These are phyloP conservation scores for Penicillium sp. DNA, from an alignment of 2,329 filamentous ascomycete genomes.

Conservation along the genomic window DNA sequence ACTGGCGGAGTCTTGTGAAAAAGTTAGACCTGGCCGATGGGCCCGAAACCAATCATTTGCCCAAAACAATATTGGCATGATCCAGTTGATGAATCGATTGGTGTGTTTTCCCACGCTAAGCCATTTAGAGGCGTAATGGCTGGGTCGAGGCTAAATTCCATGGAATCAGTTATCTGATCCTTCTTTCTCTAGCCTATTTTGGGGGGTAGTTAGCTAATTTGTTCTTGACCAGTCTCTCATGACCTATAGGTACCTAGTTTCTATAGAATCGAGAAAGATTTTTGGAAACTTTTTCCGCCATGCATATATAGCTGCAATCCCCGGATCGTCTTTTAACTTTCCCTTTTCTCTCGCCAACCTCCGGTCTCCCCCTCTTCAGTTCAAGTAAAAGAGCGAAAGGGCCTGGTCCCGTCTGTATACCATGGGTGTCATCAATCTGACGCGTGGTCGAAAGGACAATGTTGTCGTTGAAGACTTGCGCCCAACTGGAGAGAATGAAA, in stretches of 20 bases:
- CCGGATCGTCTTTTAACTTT: neutral
- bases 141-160: neutral
- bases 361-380: neutral
- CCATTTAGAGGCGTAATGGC: neutral
- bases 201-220: neutral
- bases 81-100: neutral
- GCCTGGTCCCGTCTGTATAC: neutral
- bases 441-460: conserved; percentile 2
- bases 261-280: neutral
- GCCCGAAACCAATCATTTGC: neutral
- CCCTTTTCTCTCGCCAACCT: neutral
- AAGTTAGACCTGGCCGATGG: neutral
- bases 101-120: too few relatives aligned
- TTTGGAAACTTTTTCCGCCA: neutral
- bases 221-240: neutral
- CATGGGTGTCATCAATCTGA: conserved; percentile 7
- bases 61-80: neutral
- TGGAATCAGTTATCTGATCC: conserved; percentile 3
- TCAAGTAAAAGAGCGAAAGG: neutral
- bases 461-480: neutral
- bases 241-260: neutral
- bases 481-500: conserved; percentile 1
- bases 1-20: neutral
- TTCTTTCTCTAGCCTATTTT: neutral
- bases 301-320: neutral